These are phyloP conservation scores for Chrysosphaeria jannelii DNA, from an alignment of 2,329 filamentous ascomycete species.

Conservation along the genomic window DNA sequence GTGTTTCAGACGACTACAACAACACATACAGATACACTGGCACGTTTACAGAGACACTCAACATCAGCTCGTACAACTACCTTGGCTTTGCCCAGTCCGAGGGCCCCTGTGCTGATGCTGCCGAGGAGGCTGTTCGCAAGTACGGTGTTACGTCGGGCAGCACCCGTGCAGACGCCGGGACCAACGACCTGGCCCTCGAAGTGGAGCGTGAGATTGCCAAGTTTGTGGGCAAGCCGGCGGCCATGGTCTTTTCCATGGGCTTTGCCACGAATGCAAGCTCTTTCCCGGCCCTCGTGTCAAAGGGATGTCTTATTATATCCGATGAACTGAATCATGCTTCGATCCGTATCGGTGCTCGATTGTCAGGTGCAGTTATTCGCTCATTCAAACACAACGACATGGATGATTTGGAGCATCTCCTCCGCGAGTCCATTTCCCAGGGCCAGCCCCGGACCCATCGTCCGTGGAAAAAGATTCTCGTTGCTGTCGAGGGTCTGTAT, in stretches of 20 bases:
- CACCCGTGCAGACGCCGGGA: constrained; percentile 57
- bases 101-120: constrained; percentile 78
- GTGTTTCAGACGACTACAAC: constrained; percentile 76
- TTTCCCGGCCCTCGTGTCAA: constrained; percentile 75
- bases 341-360: constrained; percentile 77
- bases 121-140: constrained; percentile 58
- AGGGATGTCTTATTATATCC: constrained; percentile 80
- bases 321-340: constrained; percentile 96
- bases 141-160: constrained; percentile 66
- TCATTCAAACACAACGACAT: constrained; percentile 98
- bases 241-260: constrained; percentile 98
- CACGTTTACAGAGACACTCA: constrained; percentile 76
- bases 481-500: constrained; percentile 89
- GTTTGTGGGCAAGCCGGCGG: constrained; percentile 79
- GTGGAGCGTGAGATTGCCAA: constrained; percentile 69
- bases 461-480: constrained; percentile 96
- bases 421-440: constrained; percentile 82
- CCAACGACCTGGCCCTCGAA: constrained; percentile 60
- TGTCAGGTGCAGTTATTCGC: constrained; percentile 79
- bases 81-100: constrained; percentile 95
- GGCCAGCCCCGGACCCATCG: constrained; percentile 94
- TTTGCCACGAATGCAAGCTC: constrained; percentile 86
- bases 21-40: constrained; percentile 68
- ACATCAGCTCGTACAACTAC: constrained; percentile 99
- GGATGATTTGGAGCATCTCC: constrained; percentile 51